Evolutionary conservation across 768 basidiomycete genomes (phyloP).

Genomic region (Hydnum rufescens): DNA sequence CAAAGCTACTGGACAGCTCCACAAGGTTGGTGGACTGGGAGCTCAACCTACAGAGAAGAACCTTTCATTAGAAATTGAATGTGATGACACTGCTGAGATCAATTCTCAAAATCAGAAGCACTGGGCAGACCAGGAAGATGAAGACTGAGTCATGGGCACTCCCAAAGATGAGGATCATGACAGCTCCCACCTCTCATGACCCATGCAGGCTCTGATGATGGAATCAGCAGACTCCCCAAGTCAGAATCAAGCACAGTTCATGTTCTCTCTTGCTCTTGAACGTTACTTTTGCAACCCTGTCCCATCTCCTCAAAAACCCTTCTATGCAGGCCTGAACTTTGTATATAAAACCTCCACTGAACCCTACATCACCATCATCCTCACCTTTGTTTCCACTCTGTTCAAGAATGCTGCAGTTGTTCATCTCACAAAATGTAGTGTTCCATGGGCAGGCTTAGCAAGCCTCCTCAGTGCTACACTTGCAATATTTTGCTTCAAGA

Average conservation of each 20-base stretch:
- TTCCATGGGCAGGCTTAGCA: conserved; percentile 72
- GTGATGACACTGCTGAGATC: neutral
- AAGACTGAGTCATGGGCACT: conserved; percentile 11
- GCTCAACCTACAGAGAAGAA: too few relatives aligned
- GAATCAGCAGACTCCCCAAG: neutral
- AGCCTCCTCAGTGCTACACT: conserved; percentile 26
- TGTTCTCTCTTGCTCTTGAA: conserved; percentile 56
- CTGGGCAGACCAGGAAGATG: conserved; percentile 42
- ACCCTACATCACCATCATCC: conserved; percentile 74
- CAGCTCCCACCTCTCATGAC: conserved; percentile 8
- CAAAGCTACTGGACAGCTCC: conserved; percentile 44
- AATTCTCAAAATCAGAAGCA: conserved; percentile 10
- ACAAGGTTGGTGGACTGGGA: conserved; percentile 35
- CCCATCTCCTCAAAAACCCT: conserved; percentile 43
- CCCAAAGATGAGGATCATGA: conserved; percentile 12
- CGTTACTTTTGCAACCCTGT: conserved; percentile 63
- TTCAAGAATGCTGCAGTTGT: conserved; percentile 43
- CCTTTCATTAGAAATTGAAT: conserved; percentile 26
- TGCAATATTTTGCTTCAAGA: too few relatives aligned
- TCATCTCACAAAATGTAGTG: conserved; percentile 42
- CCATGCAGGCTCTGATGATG: conserved; percentile 6
- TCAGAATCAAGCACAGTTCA: conserved; percentile 30
- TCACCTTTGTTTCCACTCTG: conserved; percentile 76
- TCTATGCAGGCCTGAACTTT: conserved; percentile 33
- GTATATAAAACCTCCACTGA: conserved; percentile 35